Conservation (phyloP, 306 rosid genomes). For the Gleditsia sinensis region DNA sequence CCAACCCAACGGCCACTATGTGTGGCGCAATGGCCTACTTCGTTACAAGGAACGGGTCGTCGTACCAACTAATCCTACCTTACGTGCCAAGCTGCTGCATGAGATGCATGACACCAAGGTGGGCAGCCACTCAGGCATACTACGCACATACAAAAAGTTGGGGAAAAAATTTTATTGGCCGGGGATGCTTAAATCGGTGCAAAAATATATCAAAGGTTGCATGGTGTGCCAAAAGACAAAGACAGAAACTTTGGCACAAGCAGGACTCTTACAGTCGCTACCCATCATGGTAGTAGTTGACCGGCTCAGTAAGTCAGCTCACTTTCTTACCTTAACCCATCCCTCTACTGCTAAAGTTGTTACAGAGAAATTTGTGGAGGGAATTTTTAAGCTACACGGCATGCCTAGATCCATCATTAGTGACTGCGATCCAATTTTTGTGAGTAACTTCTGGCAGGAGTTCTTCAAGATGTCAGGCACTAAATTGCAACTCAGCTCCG, state of each 20-base stretch:
- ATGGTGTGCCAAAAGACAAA: background rate
- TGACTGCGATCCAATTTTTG: background rate
- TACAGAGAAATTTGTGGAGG: background rate
- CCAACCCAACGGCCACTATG: background rate
- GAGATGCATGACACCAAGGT: background rate
- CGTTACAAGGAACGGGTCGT: background rate
- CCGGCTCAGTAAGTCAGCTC: background rate
- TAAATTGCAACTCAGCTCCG: background rate
- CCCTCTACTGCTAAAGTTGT: background rate
- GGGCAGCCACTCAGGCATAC: background rate
- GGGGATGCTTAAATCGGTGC: background rate
- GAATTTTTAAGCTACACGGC: background rate
- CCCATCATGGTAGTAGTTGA: background rate
- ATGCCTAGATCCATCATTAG: background rate
- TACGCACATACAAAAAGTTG: background rate
- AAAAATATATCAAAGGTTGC: background rate
- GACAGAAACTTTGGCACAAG: background rate
- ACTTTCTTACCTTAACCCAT: background rate
- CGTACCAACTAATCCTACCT: background rate
- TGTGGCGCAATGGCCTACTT: background rate
- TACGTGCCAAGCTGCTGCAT: too few species aligned
- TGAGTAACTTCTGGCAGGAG: background rate
- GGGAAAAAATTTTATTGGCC: background rate
- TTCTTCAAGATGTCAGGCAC: background rate
- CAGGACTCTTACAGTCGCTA: background rate